Conservation (phyloP, 371 early-diverging fungal species). For the Rhizopus stolonifer region DNA sequence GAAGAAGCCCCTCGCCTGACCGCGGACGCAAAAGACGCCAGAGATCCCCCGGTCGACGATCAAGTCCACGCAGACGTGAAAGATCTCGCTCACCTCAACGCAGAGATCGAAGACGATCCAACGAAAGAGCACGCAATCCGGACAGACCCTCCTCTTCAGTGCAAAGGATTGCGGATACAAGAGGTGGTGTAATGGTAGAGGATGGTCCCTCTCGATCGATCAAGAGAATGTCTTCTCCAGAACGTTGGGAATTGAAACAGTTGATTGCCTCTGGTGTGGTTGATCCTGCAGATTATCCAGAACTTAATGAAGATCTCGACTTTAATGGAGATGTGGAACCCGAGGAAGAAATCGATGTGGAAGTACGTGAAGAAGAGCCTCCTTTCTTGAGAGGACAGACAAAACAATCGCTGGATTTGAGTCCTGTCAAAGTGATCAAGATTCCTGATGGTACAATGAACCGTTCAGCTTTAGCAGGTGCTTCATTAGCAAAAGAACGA, state of each 20-base stretch:
- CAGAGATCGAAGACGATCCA: conserved; percentile 6
- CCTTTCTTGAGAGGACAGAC: conserved; percentile 93
- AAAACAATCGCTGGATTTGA: conserved; percentile 77
- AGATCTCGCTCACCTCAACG: conserved; percentile 11
- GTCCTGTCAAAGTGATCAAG: conserved; percentile 96
- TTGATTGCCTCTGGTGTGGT: conserved; percentile 93
- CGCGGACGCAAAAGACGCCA: conserved; percentile 19
- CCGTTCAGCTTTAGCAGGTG: conserved; percentile 92
- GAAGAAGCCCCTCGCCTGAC: conserved; percentile 30
- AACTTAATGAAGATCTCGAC: conserved; percentile 71
- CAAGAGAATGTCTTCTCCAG: conserved; percentile 94
- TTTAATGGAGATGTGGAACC: conserved; percentile 75
- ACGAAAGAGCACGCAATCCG: conserved; percentile 63
- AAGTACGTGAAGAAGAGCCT: conserved; percentile 94
- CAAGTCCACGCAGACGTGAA: neutral
- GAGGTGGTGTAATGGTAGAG: conserved; percentile 45
- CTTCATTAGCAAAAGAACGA: conserved; percentile 91
- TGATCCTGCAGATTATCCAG: conserved; percentile 84
- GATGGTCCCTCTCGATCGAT: conserved; percentile 59
- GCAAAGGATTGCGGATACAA: conserved; percentile 22
- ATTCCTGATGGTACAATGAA: conserved; percentile 96
- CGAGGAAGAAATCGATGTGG: conserved; percentile 96
- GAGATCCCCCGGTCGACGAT: conserved; percentile 9
- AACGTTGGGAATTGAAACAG: conserved; percentile 96
- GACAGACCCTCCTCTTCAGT: conserved; percentile 54